Evolutionary conservation across 495 filamentous ascomycete genomes (phyloP).

Genomic region (Evernia prunastri): DNA sequence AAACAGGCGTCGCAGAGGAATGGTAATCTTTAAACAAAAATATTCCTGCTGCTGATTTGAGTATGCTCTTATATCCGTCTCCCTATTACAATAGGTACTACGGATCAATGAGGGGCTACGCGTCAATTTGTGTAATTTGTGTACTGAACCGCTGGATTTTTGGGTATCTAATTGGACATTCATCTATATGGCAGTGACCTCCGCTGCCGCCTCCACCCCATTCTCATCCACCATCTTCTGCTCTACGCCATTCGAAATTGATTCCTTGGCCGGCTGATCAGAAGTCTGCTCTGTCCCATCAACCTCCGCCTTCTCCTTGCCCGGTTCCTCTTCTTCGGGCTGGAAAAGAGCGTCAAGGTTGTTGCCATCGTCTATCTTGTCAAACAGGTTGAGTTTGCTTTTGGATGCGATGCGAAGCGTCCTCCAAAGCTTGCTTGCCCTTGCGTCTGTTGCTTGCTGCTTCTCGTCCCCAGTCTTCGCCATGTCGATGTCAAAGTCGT

Average conservation of each 20-base stretch:
- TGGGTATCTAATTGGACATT: slow-evolving; percentile 2
- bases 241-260: neutral
- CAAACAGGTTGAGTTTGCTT: slow-evolving; percentile 66
- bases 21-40: neutral
- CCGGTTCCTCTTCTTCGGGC: slow-evolving; percentile 31
- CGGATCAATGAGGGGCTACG: neutral
- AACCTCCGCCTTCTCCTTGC: slow-evolving; percentile 31
- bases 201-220: neutral
- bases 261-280: slow-evolving; percentile 9
- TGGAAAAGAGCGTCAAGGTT: slow-evolving; percentile 53
- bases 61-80: neutral
- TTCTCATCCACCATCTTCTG: neutral
- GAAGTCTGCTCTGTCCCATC: slow-evolving; percentile 19
- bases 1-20: neutral
- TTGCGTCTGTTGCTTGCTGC: slow-evolving; percentile 55
- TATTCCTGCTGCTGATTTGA: neutral
- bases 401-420: slow-evolving; percentile 70
- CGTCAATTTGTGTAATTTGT: neutral
- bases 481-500: slow-evolving; percentile 79
- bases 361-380: slow-evolving; percentile 77
- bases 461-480: slow-evolving; percentile 65
- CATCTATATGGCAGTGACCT: neutral
- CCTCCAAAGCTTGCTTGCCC: slow-evolving; percentile 83
- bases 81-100: too few species aligned
- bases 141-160: neutral